phyloP scores from a whole-genome alignment of 2,329 filamentous ascomycete genomes.

The Colletotrichum lentis region DNA sequence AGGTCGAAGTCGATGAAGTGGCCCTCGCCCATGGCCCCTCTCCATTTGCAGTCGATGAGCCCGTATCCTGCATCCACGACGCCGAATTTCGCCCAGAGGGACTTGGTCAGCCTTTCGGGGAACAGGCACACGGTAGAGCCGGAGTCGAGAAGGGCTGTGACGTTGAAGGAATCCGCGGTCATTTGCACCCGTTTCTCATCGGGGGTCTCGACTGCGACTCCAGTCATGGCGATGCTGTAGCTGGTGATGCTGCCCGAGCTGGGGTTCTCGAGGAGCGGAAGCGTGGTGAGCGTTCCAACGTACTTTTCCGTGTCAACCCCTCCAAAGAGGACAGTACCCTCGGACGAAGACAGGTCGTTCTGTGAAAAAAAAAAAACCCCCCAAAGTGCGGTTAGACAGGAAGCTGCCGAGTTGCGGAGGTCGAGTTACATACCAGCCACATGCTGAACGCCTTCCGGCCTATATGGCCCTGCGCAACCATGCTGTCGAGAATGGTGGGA shows the following conservation, averaged over 20 bases:
- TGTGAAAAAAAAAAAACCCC: too few relatives aligned
- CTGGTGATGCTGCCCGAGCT: conserved; percentile 50
- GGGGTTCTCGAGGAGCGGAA: conserved; percentile 58
- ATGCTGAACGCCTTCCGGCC: conserved; percentile 72
- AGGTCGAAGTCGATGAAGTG: conserved; percentile 53
- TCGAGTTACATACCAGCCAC: conserved; percentile 57
- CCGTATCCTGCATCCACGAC: conserved; percentile 63
- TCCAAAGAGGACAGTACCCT: conserved; percentile 76
- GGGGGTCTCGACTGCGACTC: conserved; percentile 46
- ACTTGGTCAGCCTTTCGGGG: conserved; percentile 60
- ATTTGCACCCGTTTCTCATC: conserved; percentile 44
- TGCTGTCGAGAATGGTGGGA: conserved; percentile 69
- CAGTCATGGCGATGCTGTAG: conserved; percentile 52
- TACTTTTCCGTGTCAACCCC: conserved; percentile 76
- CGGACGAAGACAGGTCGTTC: conserved; percentile 58
- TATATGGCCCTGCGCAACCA: conserved; percentile 70
- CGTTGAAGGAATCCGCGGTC: conserved; percentile 48
- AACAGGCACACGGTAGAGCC: conserved; percentile 74
- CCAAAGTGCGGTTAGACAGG: conserved; percentile 45
- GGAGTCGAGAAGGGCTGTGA: conserved; percentile 73
- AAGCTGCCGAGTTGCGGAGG: background rate
- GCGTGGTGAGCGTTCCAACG: conserved; percentile 66
- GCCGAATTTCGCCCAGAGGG: conserved; percentile 66
- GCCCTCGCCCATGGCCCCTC: conserved; percentile 43
- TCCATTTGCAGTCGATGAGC: conserved; percentile 67